Base-by-base conservation (phyloP, 176 grass and related monocot species). In the Cocos nucifera region DNA sequence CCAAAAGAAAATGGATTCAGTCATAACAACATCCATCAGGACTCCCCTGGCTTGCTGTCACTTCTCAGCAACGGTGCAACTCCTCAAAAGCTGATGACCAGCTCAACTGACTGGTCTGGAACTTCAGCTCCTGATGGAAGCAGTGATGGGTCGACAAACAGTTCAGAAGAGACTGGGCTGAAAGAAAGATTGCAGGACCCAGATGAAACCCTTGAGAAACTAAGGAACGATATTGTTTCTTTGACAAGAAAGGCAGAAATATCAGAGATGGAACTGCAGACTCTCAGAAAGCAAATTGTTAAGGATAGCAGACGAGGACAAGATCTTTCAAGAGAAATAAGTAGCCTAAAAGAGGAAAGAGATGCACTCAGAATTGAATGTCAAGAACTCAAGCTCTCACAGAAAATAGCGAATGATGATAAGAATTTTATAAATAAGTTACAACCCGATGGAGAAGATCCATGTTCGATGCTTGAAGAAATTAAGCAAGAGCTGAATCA, bases 191-290 rank as follows among this genome's bases (percentile, higher is more conserved):
- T 64, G 22, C 71, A 63, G 20, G 65, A 69, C 9, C 68, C 77
- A 22, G 84, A 98, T 73, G 87, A 86, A 54, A 80, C 80, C 52
- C 64, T 75, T 12, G 85, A 88, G 65, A 98, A 98, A 62, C 65
- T 92, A 63, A 82, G 82, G 66, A 77, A 63, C 64, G 88, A 89
- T 21, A 49, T 98, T 58, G 73, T 81, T 77, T 73, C 73, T 64
- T 53, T 93, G 39, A 82, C 85, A n/a, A 61, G 88, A 57, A 99
- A 99, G 69, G 27, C 78, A 39, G 88, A 98, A 70, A 60, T 89
- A 32, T 98, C 94, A 0, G 88, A 93, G 62, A 73, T 92, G 63
- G 94, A 99, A 74, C 68, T 99, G 63, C 88, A 93, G 77, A 89
- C 76, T 58, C 82, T 99, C 16, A 71, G 85, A 54, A 99, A 89